Conservation (phyloP, 108 stramenopile species). For the Nitzschia sp. region DNA sequence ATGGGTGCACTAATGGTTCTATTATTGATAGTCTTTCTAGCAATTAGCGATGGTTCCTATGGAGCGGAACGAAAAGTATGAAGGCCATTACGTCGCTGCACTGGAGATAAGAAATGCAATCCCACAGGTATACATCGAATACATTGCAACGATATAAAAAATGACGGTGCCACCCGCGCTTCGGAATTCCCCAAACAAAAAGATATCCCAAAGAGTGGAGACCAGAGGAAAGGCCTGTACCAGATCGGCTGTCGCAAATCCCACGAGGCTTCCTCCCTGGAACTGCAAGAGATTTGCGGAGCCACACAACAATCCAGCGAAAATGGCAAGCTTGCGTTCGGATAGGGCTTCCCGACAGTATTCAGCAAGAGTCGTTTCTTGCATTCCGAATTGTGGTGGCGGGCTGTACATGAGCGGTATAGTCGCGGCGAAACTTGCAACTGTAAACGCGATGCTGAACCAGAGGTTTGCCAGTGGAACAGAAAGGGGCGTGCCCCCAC, state of each 20-base stretch:
- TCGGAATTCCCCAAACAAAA: conserved; percentile 45
- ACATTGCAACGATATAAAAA: conserved; percentile 16
- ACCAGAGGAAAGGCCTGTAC: conserved; percentile 56
- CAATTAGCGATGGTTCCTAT: no score
- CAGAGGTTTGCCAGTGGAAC: conserved; percentile 37
- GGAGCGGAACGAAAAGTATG: no score
- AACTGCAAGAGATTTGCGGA: conserved; percentile 50
- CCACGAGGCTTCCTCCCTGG: conserved; percentile 43
- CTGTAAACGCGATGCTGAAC: conserved; percentile 45
- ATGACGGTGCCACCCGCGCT: neutral
- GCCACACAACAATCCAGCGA: conserved; percentile 45
- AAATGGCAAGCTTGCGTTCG: neutral
- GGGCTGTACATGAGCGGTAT: conserved; percentile 22
- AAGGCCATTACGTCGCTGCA: neutral
- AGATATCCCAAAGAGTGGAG: conserved; percentile 48
- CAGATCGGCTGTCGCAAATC: conserved; percentile 51
- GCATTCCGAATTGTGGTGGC: conserved; percentile 5
- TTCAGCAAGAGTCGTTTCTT: neutral
- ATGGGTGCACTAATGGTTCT: no score
- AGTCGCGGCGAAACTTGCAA: conserved; percentile 26
- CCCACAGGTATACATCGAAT: conserved; percentile 13
- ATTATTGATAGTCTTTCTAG: no score
- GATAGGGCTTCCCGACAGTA: conserved; percentile 3
- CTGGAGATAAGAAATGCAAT: conserved; percentile 13
- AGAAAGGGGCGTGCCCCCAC: neutral